These are phyloP conservation scores for Thalassiosira livingstoniorum DNA, from an alignment of 352 stramenopile genomes.

Conservation along the genomic window DNA sequence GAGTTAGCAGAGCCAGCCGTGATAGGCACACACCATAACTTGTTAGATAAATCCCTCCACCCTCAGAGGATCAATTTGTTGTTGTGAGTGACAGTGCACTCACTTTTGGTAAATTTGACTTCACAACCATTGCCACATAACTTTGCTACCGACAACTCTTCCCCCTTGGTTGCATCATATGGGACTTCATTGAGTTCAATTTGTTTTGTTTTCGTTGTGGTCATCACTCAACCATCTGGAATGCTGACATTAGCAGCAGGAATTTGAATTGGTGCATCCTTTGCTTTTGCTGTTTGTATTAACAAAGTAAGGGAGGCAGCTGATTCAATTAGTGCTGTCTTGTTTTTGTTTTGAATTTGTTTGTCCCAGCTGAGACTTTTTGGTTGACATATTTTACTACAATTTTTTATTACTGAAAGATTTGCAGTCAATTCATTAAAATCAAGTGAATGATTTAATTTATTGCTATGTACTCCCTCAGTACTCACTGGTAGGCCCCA, in stretches of 20 bases:
- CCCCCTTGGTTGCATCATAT: not conserved
- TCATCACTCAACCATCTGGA: not conserved
- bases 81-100: not conserved
- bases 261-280: not conserved
- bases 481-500: not conserved
- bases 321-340: slow-evolving; percentile 11
- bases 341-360: not conserved
- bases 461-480: too few relatives aligned
- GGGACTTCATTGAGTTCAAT: not conserved
- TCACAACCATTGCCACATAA: not conserved
- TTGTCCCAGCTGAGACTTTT: too few relatives aligned
- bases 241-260: not conserved
- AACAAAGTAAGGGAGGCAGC: slow-evolving; percentile 5
- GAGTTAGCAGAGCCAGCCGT: too few relatives aligned
- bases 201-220: slow-evolving; percentile 1
- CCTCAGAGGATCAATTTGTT: not conserved
- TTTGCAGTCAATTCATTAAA: not conserved
- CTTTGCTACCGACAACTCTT: not conserved
- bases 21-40: slow-evolving; percentile 7
- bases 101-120: slow-evolving; percentile 11
- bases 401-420: not conserved
- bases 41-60: not conserved
- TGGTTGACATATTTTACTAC: too few relatives aligned
- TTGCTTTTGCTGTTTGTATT: not conserved
- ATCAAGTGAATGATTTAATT: not conserved